Evolutionary conservation across 1,284 basidiomycete genomes (phyloP).

Genomic region (Rhodotorula sp.): DNA sequence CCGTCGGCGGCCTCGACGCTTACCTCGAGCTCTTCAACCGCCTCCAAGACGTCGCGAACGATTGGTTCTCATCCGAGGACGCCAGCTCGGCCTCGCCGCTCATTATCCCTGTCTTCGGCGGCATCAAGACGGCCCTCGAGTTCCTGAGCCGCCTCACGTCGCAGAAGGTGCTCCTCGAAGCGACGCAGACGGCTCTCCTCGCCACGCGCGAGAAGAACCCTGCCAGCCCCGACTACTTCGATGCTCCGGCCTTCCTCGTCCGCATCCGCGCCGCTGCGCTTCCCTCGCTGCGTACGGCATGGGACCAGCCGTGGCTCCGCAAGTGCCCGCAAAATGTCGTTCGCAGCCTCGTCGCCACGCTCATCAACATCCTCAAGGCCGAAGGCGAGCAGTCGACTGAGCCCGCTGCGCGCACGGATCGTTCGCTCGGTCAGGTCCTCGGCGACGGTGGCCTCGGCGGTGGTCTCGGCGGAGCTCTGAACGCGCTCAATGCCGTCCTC

Average conservation of each 20-base stretch:
- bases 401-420: background rate
- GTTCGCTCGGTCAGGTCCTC: slow-evolving; percentile 19
- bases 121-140: slow-evolving; percentile 76
- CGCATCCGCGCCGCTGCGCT: slow-evolving; percentile 71
- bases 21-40: slow-evolving; percentile 64
- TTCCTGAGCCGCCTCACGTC: slow-evolving; percentile 76
- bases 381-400: slow-evolving; percentile 63
- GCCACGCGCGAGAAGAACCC: slow-evolving; percentile 66
- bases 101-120: slow-evolving; percentile 69
- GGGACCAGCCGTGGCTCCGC: slow-evolving; percentile 81
- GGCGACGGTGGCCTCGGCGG: slow-evolving; percentile 9
- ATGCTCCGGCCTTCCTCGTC: slow-evolving; percentile 82
- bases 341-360: slow-evolving; percentile 70
- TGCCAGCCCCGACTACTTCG: slow-evolving; percentile 62
- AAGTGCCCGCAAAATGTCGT: slow-evolving; percentile 67
- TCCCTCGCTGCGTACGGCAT: slow-evolving; percentile 69
- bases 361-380: slow-evolving; percentile 77
- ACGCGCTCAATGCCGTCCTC: slow-evolving; percentile 17
- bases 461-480: slow-evolving; percentile 13
- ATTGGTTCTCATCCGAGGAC: slow-evolving; percentile 24
- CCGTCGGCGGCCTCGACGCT: slow-evolving; percentile 69
- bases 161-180: slow-evolving; percentile 78
- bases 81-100: slow-evolving; percentile 36
- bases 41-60: slow-evolving; percentile 53
- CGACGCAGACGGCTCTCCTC: slow-evolving; percentile 74